A percentile compares a stretch with the other conserved stretches of the same genome.
Conservation (phyloP, 2,329 filamentous ascomycete species). For the Aspergillus arachidicola region DNA sequence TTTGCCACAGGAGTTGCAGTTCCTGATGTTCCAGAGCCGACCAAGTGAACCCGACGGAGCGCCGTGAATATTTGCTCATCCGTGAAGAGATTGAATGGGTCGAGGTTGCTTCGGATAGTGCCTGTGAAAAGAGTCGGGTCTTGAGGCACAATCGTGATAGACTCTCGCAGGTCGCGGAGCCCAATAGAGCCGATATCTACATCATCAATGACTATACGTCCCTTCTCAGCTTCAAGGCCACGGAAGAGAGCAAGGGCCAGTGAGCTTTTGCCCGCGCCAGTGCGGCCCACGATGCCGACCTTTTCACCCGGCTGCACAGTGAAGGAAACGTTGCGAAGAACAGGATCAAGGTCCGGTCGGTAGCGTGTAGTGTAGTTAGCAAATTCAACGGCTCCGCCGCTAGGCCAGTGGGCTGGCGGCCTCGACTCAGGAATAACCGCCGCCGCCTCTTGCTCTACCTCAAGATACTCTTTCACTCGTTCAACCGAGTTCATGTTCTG, state of each 20-base stretch:
- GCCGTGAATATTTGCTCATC: conserved; percentile 89
- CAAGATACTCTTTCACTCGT: conserved; percentile 94
- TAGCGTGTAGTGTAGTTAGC: conserved; percentile 87
- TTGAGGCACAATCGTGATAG: conserved; percentile 96
- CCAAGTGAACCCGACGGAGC: conserved; percentile 84
- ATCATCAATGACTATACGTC: conserved; percentile 86
- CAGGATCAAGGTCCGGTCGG: conserved; percentile 80
- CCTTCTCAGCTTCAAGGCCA: conserved; percentile 85
- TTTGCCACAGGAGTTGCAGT: conserved; percentile 37
- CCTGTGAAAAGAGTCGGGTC: conserved; percentile 91
- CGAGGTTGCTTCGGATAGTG: conserved; percentile 87
- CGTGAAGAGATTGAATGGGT: conserved; percentile 85
- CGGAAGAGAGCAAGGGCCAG: conserved; percentile 91
- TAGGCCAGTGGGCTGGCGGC: conserved; percentile 81
- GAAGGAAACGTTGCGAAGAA: conserved; percentile 81
- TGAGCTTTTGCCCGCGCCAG: conserved; percentile 95
- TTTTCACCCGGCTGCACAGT: conserved; percentile 85
- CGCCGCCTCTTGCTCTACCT: conserved; percentile 89
- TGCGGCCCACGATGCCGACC: conserved; percentile 93
- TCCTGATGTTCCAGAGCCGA: conserved; percentile 50
- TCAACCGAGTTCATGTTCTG: conserved; percentile 99
- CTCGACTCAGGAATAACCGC: conserved; percentile 76
- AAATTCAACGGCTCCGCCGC: conserved; percentile 83
- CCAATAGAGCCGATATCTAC: conserved; percentile 90
- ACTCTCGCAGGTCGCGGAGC: conserved; percentile 87